Conservation (phyloP, 176 grass and related monocot species). For the Saccharum spontaneum region DNA sequence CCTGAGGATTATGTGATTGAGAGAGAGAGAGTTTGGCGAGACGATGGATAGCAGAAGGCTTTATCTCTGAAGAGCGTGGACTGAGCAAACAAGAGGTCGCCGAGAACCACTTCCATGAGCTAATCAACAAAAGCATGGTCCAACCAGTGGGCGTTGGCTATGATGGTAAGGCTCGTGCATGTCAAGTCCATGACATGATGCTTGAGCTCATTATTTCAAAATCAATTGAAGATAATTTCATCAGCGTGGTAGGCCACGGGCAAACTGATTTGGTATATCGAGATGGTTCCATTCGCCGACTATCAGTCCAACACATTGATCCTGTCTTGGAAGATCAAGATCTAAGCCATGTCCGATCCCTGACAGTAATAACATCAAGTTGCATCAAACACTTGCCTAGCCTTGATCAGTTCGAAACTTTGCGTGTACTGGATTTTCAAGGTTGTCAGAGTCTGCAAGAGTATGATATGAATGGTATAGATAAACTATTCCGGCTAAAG, state of each 20-base stretch:
- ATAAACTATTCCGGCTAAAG: background rate
- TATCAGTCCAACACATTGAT: background rate
- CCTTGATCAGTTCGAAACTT: background rate
- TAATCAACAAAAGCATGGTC: conserved; percentile 8
- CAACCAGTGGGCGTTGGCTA: background rate
- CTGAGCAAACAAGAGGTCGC: background rate
- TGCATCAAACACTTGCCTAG: background rate
- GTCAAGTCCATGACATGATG: conserved; percentile 27
- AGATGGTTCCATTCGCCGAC: background rate
- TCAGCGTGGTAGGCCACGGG: background rate
- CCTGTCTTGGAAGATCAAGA: background rate
- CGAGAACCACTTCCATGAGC: conserved; percentile 6
- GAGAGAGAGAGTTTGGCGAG: background rate
- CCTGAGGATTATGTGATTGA: background rate
- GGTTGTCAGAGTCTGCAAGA: fast-evolving
- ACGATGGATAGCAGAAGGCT: conserved; percentile 17
- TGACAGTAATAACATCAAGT: background rate
- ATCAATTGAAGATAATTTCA: conserved; percentile 1
- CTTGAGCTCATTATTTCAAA: conserved; percentile 15
- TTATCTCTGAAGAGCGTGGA: background rate
- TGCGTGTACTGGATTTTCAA: background rate
- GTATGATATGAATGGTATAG: background rate
- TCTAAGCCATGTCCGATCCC: background rate
- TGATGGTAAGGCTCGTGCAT: background rate
- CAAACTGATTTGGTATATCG: background rate